phyloP scores from a whole-genome alignment of 2,329 filamentous ascomycete species.

The Immersiporthe knoxdaviesiana region DNA sequence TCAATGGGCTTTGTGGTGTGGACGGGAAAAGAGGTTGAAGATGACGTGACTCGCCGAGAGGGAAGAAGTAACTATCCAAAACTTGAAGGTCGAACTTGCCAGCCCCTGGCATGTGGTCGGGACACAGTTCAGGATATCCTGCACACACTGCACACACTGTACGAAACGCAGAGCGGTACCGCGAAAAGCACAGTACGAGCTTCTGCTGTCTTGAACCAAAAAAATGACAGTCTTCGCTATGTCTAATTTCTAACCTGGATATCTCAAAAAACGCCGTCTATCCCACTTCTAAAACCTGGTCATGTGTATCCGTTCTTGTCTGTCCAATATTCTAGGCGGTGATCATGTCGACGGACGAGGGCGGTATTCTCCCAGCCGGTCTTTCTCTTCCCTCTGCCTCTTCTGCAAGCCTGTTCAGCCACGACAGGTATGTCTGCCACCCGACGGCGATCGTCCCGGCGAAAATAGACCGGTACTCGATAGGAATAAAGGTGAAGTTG shows the following conservation, averaged over 20 bases:
- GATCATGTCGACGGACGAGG: slow-evolving; percentile 15
- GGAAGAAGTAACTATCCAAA: neutral
- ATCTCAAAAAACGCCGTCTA: slow-evolving; percentile 20
- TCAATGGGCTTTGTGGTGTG: slow-evolving; percentile 38
- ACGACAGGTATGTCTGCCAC: slow-evolving; percentile 91
- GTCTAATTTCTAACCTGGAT: neutral
- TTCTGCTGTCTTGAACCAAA: too few species aligned
- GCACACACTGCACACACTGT: slow-evolving; percentile 7
- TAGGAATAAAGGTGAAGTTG: slow-evolving; percentile 79
- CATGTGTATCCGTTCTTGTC: neutral
- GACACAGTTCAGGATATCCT: neutral
- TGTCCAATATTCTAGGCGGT: slow-evolving; percentile 7
- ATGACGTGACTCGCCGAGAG: neutral
- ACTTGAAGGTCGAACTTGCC: neutral
- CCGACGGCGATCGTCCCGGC: slow-evolving; percentile 78
- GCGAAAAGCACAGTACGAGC: too few species aligned
- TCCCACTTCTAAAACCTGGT: neutral
- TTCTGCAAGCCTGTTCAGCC: slow-evolving; percentile 76
- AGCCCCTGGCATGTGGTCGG: slow-evolving; percentile 18
- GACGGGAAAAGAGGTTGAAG: slow-evolving; percentile 15
- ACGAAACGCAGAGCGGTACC: too few species aligned
- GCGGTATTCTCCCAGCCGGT: slow-evolving; percentile 19
- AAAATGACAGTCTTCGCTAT: neutral
- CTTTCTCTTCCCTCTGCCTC: slow-evolving; percentile 46
- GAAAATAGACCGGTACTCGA: slow-evolving; percentile 81